A percentile compares a stretch with the other conserved stretches of the same genome.
phyloP scores from a whole-genome alignment of 2,329 filamentous ascomycete species.

The Diatrype stigma region DNA sequence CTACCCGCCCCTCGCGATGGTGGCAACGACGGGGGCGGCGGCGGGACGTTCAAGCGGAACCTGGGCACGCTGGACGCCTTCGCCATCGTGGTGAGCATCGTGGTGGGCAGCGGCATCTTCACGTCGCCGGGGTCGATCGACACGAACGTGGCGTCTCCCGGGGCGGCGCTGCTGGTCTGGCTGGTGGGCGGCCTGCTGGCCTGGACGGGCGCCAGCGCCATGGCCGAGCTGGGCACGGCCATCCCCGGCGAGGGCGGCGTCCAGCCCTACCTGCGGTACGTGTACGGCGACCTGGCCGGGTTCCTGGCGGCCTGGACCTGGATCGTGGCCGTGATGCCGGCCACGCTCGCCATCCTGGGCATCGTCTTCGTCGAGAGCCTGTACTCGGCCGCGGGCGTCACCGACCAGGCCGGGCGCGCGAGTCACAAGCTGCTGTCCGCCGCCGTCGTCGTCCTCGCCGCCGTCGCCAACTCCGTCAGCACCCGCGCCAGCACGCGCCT shows the following conservation, averaged over 20 bases:
- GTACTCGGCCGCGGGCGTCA: slow-evolving; percentile 47
- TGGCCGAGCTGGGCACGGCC: slow-evolving; percentile 60
- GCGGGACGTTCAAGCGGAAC: slow-evolving; percentile 25
- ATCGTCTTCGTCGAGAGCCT: slow-evolving; percentile 61
- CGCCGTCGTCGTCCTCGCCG: slow-evolving; percentile 41
- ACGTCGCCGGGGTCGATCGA: slow-evolving; percentile 61
- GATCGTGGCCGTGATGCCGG: slow-evolving; percentile 61
- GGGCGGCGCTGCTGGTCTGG: slow-evolving; percentile 55
- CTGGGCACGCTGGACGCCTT: slow-evolving; percentile 36
- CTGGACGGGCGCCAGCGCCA: slow-evolving; percentile 59
- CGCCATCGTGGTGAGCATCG: slow-evolving; percentile 58
- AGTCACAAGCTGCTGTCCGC: slow-evolving; percentile 49
- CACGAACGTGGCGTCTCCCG: slow-evolving; percentile 59
- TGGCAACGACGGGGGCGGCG: no score
- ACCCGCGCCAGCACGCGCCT: slow-evolving; percentile 51
- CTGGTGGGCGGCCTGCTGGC: slow-evolving; percentile 57
- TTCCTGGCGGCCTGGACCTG: slow-evolving; percentile 63
- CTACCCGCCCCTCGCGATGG: no score
- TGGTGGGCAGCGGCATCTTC: slow-evolving; percentile 62
- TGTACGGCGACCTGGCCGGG: slow-evolving; percentile 58
- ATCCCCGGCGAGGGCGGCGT: slow-evolving; percentile 61
- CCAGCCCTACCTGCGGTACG: slow-evolving; percentile 57
- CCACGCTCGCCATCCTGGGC: slow-evolving; percentile 58
- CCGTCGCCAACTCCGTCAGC: slow-evolving; percentile 51
- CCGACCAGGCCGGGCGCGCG: slow-evolving; percentile 37